A percentile compares a stretch with the other conserved stretches of the same genome.
These are phyloP conservation scores for Przewalskia tangutica DNA, from an alignment of 257 asterid genomes.

Conservation along the genomic window DNA sequence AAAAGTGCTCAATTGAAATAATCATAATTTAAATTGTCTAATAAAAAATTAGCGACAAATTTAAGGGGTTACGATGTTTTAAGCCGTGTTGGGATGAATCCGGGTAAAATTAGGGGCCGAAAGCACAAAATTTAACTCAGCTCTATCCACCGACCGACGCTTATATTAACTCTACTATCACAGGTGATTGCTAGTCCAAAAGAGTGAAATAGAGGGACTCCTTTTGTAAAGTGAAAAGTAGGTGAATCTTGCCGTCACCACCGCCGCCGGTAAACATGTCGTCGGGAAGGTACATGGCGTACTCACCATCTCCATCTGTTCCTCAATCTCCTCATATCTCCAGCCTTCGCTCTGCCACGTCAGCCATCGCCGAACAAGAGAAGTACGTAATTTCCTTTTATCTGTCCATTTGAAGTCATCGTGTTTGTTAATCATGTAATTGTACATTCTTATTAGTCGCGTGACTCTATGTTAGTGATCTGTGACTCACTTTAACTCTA, in stretches of 20 bases:
- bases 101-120: no score
- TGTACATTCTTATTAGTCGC: background rate
- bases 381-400: background rate
- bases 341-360: conserved; percentile 11
- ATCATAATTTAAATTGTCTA: no score
- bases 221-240: background rate
- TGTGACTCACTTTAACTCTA: no score
- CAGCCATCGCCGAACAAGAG: conserved; percentile 15
- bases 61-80: no score
- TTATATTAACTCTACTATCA: background rate
- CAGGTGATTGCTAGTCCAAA: conserved; percentile 6
- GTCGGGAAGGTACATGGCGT: conserved; percentile 32
- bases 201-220: conserved; percentile 7
- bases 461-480: no score
- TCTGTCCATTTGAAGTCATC: background rate
- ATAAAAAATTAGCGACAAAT: no score
- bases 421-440: background rate
- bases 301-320: conserved; percentile 22
- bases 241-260: background rate
- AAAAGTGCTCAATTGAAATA: no score
- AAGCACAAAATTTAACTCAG: background rate
- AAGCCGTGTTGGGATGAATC: no score
- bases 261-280: conserved; percentile 47
- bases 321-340: conserved; percentile 21
- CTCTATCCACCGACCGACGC: conserved; percentile 40